A percentile compares a stretch with the other conserved stretches of the same genome.
These are phyloP conservation scores for Rhodotorula sp. DNA, from an alignment of 1,284 basidiomycete genomes.

Conservation along the genomic window DNA sequence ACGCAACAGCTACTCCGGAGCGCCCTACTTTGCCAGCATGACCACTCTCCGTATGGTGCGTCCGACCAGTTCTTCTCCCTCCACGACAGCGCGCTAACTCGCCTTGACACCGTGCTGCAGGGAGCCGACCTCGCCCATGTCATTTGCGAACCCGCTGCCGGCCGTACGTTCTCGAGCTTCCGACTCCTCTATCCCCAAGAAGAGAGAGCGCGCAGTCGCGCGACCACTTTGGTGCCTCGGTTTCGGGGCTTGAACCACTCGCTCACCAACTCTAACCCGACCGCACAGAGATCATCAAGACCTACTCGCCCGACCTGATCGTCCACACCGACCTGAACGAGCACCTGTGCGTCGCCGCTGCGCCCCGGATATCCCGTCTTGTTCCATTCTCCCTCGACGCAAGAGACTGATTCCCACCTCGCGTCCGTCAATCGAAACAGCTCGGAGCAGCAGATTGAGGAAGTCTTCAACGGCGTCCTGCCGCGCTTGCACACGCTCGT, in stretches of 20 bases:
- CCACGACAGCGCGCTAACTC: background rate
- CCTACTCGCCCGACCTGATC: constrained; percentile 88
- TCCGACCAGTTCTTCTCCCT: background rate
- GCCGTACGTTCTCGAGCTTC: constrained; percentile 20
- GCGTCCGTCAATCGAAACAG: too few species aligned
- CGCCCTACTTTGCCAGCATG: constrained; percentile 89
- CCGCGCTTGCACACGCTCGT: constrained; percentile 72
- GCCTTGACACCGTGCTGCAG: constrained; percentile 50
- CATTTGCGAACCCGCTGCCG: constrained; percentile 78
- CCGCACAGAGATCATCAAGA: constrained; percentile 73
- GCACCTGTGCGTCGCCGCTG: constrained; percentile 12
- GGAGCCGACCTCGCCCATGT: constrained; percentile 95
- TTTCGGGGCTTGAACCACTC: too few species aligned
- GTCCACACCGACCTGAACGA: constrained; percentile 80
- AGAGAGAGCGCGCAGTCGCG: too few species aligned
- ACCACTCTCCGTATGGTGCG: constrained; percentile 75
- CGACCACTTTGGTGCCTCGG: too few species aligned
- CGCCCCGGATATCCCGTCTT: background rate
- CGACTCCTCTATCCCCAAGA: too few species aligned
- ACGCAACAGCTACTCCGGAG: constrained; percentile 74
- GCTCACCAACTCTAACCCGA: too few species aligned
- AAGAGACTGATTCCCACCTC: constrained; percentile 50
- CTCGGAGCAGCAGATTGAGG: constrained; percentile 19
- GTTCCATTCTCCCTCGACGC: constrained; percentile 38
- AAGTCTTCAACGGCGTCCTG: constrained; percentile 66